Evolutionary conservation across 2,329 filamentous ascomycete species (phyloP).

Genomic region (Exophiala phaeomuriformis): DNA sequence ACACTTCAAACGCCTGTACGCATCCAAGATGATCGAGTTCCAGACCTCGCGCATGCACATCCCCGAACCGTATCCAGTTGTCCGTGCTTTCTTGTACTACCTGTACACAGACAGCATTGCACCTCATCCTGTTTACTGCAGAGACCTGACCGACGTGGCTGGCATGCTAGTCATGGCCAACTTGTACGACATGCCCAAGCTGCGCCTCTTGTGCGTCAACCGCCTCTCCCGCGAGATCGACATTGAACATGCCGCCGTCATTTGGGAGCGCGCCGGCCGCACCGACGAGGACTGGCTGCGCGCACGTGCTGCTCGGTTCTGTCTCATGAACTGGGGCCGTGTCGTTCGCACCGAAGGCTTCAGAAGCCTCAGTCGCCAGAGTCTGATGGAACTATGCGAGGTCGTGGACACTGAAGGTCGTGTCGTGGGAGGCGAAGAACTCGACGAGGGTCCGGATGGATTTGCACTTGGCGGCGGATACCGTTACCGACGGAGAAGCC

Average conservation of each 20-base stretch:
- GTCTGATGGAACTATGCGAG: constrained; percentile 84
- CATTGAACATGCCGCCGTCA: constrained; percentile 86
- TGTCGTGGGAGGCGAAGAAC: constrained; percentile 78
- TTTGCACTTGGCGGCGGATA: constrained; percentile 34
- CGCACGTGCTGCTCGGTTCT: constrained; percentile 78
- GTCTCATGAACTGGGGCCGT: constrained; percentile 88
- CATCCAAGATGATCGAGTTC: constrained; percentile 92
- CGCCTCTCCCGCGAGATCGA: constrained; percentile 84
- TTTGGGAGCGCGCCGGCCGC: constrained; percentile 88
- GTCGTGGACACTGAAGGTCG: constrained; percentile 91
- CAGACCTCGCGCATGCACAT: constrained; percentile 98
- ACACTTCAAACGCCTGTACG: constrained; percentile 87
- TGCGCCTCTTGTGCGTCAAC: constrained; percentile 85
- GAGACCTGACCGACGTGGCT: constrained; percentile 71
- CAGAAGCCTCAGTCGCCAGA: constrained; percentile 66
- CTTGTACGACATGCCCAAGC: constrained; percentile 91
- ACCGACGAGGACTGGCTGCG: constrained; percentile 92
- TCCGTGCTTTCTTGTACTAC: constrained; percentile 91
- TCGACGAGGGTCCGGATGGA: constrained; percentile 52
- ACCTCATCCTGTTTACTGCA: constrained; percentile 52
- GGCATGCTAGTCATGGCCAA: constrained; percentile 96
- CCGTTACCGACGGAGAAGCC: constrained; percentile 25
- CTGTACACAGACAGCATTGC: constrained; percentile 90
- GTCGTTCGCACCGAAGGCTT: constrained; percentile 87
- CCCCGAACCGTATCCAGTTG: constrained; percentile 87